Evolutionary conservation across 192 early-diverging fungal genomes (phyloP), one percentile per base, ranked within the genome.

Genomic region (Backusella luteola): DNA sequence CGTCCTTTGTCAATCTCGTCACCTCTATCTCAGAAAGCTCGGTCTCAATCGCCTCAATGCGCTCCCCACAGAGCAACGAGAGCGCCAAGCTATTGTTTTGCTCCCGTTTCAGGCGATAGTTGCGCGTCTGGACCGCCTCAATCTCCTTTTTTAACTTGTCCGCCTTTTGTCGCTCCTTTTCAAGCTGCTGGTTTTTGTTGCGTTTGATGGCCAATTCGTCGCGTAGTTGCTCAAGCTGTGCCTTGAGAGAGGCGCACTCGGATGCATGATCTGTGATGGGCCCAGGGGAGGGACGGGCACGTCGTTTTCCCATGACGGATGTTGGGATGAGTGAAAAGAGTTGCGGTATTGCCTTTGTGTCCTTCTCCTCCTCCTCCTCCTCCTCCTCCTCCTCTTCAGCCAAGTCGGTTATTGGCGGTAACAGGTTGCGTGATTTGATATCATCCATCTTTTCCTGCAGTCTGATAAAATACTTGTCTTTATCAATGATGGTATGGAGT

Each of bases 121-220:
- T 17, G 4, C 19, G 26, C 46, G 66, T 19, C 19, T 70, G 56
- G 26, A 35, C 38, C 1, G 69, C 42, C 21, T 74, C 73, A 11
- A 79, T 56, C 9, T 79, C 73, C 4, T 23, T 46, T 39, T 38
- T 41, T 21, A 79, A 7, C 42, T 15, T 42, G 3, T 79, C 78
- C 8, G 15, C 75, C 23, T 66, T 44, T 32, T 68, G 36, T 21
- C 26, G 44, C 35, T 35, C 46, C n/a, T 69, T 76, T 46, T 63
- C 56, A 3, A 63, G 8, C 1, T 12, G 8, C 3, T 63, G 23
- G 3, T 63, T 29, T 26, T 29, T 29, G 26, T 12, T 14, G 12
- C 56, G 56, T 12, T 63, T 63, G 19, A 29, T 7, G 11, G 21
- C 12, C 11, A 63, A 11, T 9, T 63, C 56, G 8, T 63, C 23